Conservation (phyloP, 768 basidiomycete species). For the Rubroboletus pulcherrimus region DNA sequence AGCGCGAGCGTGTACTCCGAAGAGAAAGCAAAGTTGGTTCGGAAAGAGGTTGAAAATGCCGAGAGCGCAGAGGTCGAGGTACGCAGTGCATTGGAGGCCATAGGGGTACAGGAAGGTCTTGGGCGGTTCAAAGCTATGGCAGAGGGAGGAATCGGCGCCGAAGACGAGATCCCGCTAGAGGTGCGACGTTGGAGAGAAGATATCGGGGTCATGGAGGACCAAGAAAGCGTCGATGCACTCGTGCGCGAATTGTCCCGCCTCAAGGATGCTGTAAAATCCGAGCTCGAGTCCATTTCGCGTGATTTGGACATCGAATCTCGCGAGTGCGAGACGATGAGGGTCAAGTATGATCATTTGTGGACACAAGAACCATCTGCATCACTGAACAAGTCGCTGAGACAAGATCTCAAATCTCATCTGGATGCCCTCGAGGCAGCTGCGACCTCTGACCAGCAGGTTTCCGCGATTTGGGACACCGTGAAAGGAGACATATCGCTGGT, state of each 20-base stretch:
- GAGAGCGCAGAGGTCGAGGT: conserved; percentile 82
- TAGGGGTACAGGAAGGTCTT: conserved; percentile 73
- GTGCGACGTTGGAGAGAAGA: conserved; percentile 74
- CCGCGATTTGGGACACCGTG: conserved; percentile 67
- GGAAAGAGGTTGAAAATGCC: conserved; percentile 83
- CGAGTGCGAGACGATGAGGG: conserved; percentile 85
- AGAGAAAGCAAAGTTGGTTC: conserved; percentile 94
- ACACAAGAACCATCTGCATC: conserved; percentile 80
- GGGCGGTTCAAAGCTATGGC: conserved; percentile 67
- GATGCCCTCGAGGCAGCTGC: conserved; percentile 72
- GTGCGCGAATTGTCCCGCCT: conserved; percentile 56
- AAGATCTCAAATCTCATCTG: conserved; percentile 75
- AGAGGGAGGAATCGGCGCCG: conserved; percentile 58
- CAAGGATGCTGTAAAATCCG: conserved; percentile 53
- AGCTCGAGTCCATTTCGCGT: conserved; percentile 57
- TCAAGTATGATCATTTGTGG: conserved; percentile 85
- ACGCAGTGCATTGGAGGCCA: conserved; percentile 71
- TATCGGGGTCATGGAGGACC: conserved; percentile 62
- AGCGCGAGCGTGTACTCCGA: conserved; percentile 96
- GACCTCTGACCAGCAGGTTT: conserved; percentile 74
- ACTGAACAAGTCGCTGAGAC: conserved; percentile 64
- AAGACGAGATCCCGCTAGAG: conserved; percentile 66
- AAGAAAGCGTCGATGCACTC: conserved; percentile 62
- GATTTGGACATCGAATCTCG: conserved; percentile 79
- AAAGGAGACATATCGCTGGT: conserved; percentile 61